Conservation (phyloP, 345 rosid species). For the Noccaea bulbosa region DNA sequence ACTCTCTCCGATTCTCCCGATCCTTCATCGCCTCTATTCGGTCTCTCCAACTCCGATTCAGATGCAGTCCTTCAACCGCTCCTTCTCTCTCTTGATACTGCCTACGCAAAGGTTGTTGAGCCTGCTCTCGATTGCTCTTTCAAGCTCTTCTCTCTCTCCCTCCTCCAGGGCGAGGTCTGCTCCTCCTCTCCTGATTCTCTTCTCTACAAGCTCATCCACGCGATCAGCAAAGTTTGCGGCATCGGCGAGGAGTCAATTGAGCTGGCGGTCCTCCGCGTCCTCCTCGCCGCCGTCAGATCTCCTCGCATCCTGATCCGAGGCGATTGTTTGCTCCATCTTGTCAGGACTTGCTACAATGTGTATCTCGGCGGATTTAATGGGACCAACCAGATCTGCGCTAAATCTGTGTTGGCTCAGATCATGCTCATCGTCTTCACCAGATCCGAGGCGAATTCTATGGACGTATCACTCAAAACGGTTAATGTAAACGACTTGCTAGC, state of each 20-base stretch:
- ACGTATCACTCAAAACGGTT: constrained; percentile 54
- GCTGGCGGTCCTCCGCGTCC: constrained; percentile 73
- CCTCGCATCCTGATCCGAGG: constrained; percentile 79
- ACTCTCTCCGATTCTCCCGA: constrained; percentile 52
- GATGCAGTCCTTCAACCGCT: constrained; percentile 64
- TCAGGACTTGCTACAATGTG: constrained; percentile 88
- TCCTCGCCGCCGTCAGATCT: constrained; percentile 78
- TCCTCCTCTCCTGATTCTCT: constrained; percentile 40
- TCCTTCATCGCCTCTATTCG: constrained; percentile 57
- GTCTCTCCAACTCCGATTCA: constrained; percentile 69
- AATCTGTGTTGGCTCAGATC: constrained; percentile 88
- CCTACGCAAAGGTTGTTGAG: constrained; percentile 71
- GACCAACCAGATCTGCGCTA: constrained; percentile 95
- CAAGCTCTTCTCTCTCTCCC: constrained; percentile 73
- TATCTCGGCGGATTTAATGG: constrained; percentile 81
- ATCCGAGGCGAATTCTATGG: constrained; percentile 73
- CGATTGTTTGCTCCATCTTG: constrained; percentile 71
- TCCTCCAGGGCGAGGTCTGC: constrained; percentile 66
- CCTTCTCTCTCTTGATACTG: constrained; percentile 71
- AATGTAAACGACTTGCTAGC: constrained; percentile 76
- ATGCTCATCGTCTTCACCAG: constrained; percentile 72
- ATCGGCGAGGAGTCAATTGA: constrained; percentile 80
- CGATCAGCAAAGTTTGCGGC: constrained; percentile 62
- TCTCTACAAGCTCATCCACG: constrained; percentile 50
- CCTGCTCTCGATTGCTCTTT: constrained; percentile 84